Evolutionary conservation across 1,284 basidiomycete species (phyloP), one percentile per base, ranked within the genome.

Genomic region (Trichosporon sp.): DNA sequence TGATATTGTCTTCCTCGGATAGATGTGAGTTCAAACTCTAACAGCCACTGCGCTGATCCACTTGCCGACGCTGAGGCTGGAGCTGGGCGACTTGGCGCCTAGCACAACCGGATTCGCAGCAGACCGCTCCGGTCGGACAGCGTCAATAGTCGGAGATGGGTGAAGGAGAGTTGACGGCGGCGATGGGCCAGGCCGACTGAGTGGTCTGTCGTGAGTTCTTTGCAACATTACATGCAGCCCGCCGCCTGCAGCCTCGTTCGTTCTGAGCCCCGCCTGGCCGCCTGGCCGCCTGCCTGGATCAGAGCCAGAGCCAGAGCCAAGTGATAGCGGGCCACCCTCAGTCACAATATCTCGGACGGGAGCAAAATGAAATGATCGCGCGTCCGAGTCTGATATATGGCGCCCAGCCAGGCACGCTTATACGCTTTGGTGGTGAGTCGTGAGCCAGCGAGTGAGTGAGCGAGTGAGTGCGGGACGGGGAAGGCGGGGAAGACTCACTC

Each of bases 151-250:
- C 49, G 49, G 16, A 14, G 16, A 10, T 14, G 25, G 19, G 13
- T 23, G 19, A 25, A 27, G 49, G 16, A 16, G 13, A 8, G 25
- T 1, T 1, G 23, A 16, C 16, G 49, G 25, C 7, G 25, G 11
- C 25, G 49, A 10, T 5, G 27, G 14, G n/a, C n/a, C 13, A 14
- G 16, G 27, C 6, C 25, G 2, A 25, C 13, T 6, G 21, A 27
- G 19, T 27, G 16, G n/a, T 19, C 16, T 19, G 37, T 7, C 16
- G 13, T 4, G 37, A 9, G 37, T 16, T 54, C 49, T 54, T 54
- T 54, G 49, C 49, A 31, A 54, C 49, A 54, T 54, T 27, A n/a
- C 49, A n/a, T n/a, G n/a, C n/a, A n/a, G n/a, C n/a, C n/a, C n/a
- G n/a, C n/a, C n/a, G n/a, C n/a, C n/a, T n/a, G n/a, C n/a, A 13